Evolutionary conservation across 805 yeast genomes (phyloP).

Genomic region (Monosporozyma unispora): DNA sequence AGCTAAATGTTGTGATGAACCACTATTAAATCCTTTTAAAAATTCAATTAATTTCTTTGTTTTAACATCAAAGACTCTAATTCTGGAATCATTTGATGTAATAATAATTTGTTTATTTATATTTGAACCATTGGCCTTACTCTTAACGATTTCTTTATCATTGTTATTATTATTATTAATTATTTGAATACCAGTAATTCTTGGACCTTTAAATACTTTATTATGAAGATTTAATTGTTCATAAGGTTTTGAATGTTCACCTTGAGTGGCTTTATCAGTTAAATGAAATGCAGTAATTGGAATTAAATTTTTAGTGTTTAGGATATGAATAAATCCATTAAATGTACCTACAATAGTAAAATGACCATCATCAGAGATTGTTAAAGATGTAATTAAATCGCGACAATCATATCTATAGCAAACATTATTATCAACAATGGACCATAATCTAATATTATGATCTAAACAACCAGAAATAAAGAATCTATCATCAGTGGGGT

Average conservation of each 20-base stretch:
- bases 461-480: slow-evolving; percentile 78
- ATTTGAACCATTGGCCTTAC: slow-evolving; percentile 22
- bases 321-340: slow-evolving; percentile 53
- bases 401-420: slow-evolving; percentile 52
- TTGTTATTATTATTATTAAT: slow-evolving; percentile 24
- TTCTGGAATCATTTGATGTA: slow-evolving; percentile 73
- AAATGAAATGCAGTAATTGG: slow-evolving; percentile 37
- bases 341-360: slow-evolving; percentile 66
- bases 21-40: slow-evolving; percentile 66
- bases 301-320: slow-evolving; percentile 57
- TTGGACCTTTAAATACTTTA: slow-evolving; percentile 33
- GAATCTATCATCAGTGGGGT: slow-evolving; percentile 79
- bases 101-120: slow-evolving; percentile 34
- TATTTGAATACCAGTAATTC: slow-evolving; percentile 71
- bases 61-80: slow-evolving; percentile 53
- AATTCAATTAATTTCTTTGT: slow-evolving; percentile 50
- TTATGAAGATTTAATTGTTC: slow-evolving; percentile 1
- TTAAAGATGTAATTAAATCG: slow-evolving; percentile 65
- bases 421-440: slow-evolving; percentile 63
- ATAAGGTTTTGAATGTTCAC: slow-evolving; percentile 3
- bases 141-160: neutral
- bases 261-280: slow-evolving; percentile 31
- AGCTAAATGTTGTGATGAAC: slow-evolving; percentile 65
- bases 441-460: slow-evolving; percentile 70
- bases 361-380: slow-evolving; percentile 51